Evolutionary conservation across 257 asterid species (phyloP).

Genomic region (Parsonsia alboflavescens): DNA sequence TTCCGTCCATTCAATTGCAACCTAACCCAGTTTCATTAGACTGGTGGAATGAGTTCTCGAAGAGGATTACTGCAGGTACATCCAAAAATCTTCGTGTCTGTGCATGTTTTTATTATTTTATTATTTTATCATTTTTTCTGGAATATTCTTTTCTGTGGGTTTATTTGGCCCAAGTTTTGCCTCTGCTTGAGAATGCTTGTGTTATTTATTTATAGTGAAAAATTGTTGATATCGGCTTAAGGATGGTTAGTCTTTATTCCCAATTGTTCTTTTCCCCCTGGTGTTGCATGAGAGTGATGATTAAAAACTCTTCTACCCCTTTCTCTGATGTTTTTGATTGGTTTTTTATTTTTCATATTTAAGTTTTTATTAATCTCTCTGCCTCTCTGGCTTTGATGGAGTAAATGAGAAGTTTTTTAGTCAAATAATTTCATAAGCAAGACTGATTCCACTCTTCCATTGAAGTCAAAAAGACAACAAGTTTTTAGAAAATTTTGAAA

Average conservation of each 20-base stretch:
- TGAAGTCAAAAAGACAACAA: background rate
- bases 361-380: background rate
- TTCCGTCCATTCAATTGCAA: constrained; percentile 1
- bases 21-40: constrained; percentile 15
- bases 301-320: background rate
- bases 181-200: background rate
- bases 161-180: background rate
- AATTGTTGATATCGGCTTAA: background rate
- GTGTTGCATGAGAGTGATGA: background rate
- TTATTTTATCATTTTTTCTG: background rate
- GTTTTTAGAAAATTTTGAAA: background rate
- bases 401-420: background rate
- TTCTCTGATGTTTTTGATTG: too few relatives aligned
- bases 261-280: background rate
- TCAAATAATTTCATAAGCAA: background rate
- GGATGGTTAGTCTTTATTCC: background rate
- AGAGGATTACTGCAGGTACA: constrained; percentile 18
- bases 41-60: constrained; percentile 32
- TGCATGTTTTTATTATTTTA: constrained; percentile 11
- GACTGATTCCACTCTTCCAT: background rate
- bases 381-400: background rate
- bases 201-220: background rate
- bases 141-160: background rate
- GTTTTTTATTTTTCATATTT: background rate
- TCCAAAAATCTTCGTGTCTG: background rate